Conservation (phyloP, 768 basidiomycete genomes). For the Cystobasidium tubakii region DNA sequence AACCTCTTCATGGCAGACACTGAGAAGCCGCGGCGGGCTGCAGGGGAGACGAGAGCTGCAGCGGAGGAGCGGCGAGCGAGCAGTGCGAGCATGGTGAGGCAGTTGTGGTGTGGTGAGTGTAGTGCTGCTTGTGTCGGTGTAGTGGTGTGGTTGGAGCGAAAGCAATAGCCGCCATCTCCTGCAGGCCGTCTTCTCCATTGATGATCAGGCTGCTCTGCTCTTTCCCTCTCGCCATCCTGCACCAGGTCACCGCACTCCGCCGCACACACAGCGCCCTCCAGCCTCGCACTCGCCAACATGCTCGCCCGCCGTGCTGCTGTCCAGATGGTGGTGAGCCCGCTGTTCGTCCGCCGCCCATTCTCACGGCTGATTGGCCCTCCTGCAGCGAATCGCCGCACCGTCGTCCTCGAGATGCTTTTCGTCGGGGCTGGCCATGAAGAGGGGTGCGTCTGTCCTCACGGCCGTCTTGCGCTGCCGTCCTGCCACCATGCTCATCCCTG, state of each 20-base stretch:
- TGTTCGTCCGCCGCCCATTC: background rate
- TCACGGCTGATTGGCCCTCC: constrained; percentile 6
- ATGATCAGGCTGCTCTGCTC: background rate
- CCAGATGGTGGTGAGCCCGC: background rate
- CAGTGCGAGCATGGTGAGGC: constrained; percentile 19
- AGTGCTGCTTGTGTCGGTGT: background rate
- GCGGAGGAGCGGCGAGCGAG: background rate
- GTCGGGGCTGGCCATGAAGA: background rate
- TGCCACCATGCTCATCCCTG: background rate
- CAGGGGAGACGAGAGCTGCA: background rate
- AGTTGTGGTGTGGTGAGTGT: background rate
- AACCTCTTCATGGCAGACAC: constrained; percentile 13
- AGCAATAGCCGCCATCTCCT: background rate
- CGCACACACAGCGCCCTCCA: background rate
- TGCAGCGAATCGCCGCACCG: constrained; percentile 4
- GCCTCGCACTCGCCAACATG: constrained; percentile 15
- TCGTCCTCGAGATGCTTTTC: background rate
- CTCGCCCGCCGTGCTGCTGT: constrained; percentile 26
- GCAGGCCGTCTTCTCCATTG: background rate
- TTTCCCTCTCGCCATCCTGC: background rate
- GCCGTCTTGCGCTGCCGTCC: background rate
- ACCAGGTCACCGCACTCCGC: too few species aligned
- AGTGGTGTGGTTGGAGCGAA: background rate
- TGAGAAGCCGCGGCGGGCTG: constrained; percentile 1
- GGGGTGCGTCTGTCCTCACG: constrained; percentile 9